Evolutionary conservation across 345 rosid genomes (phyloP).

Genomic region (Syzygium aromaticum): DNA sequence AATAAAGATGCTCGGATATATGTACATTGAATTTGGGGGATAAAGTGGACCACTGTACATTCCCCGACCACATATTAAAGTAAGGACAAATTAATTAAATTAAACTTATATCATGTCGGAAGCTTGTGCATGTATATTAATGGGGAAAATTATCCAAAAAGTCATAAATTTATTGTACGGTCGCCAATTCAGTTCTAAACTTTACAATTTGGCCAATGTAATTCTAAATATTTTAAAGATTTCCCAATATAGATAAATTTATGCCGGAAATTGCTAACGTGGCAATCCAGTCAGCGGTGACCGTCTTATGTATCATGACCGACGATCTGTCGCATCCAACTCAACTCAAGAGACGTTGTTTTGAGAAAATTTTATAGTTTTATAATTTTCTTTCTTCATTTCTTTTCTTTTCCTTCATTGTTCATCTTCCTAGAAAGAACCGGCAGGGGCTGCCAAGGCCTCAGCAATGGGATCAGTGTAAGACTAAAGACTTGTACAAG

Average conservation of each 20-base stretch:
- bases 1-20: background rate
- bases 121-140: background rate
- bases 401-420: background rate
- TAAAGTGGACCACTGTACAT: background rate
- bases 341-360: background rate
- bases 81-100: background rate
- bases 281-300: accelerated
- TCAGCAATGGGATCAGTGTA: background rate
- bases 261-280: background rate
- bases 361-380: background rate
- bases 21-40: background rate
- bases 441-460: accelerated
- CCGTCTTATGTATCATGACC: accelerated
- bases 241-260: background rate
- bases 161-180: background rate
- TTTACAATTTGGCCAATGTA: background rate
- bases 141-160: background rate
- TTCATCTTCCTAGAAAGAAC: background rate
- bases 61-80: background rate
- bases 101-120: background rate
- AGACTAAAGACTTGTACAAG: background rate
- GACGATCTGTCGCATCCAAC: accelerated
- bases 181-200: background rate
- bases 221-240: background rate
- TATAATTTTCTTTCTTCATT: background rate